These are phyloP conservation scores for Monosporascus ibericus DNA, from an alignment of 2,329 filamentous ascomycete species.

Conservation along the genomic window DNA sequence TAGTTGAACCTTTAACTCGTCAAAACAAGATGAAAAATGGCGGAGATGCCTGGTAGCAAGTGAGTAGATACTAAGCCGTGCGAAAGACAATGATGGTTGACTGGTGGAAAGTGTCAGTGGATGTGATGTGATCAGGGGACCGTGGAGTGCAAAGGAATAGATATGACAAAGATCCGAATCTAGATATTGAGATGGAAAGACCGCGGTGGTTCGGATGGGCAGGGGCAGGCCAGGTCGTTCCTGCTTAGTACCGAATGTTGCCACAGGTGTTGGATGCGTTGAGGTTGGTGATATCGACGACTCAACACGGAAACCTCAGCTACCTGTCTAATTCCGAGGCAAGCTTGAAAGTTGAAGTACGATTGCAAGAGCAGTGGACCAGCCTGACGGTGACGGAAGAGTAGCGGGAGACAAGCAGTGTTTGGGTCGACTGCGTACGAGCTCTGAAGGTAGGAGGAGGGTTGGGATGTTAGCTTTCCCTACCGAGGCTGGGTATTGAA, in stretches of 20 bases:
- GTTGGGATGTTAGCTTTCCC: conserved; percentile 6
- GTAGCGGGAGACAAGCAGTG: not conserved
- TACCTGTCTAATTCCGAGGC: not conserved
- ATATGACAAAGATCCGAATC: conserved; percentile 11
- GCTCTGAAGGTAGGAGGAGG: not conserved
- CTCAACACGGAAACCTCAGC: not conserved
- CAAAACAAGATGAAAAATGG: conserved; percentile 21
- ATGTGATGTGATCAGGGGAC: conserved; percentile 2
- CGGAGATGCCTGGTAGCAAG: conserved; percentile 25
- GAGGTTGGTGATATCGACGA: too few relatives aligned
- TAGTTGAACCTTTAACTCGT: conserved; percentile 12
- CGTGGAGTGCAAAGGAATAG: conserved; percentile 3
- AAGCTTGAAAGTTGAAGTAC: not conserved
- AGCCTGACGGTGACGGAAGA: not conserved
- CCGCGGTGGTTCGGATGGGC: not conserved
- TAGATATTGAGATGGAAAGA: conserved; percentile 8
- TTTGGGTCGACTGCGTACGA: not conserved
- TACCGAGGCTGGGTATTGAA: too few relatives aligned
- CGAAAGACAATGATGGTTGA: conserved; percentile 10
- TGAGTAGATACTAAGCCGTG: conserved; percentile 20
- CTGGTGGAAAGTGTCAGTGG: not conserved
- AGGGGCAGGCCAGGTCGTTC: conserved; percentile 4
- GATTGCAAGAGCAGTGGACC: not conserved
- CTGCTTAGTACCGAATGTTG: not conserved
- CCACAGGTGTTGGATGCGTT: not conserved